Conservation (phyloP, 192 early-diverging fungal species). For the Diversispora eburnea region DNA sequence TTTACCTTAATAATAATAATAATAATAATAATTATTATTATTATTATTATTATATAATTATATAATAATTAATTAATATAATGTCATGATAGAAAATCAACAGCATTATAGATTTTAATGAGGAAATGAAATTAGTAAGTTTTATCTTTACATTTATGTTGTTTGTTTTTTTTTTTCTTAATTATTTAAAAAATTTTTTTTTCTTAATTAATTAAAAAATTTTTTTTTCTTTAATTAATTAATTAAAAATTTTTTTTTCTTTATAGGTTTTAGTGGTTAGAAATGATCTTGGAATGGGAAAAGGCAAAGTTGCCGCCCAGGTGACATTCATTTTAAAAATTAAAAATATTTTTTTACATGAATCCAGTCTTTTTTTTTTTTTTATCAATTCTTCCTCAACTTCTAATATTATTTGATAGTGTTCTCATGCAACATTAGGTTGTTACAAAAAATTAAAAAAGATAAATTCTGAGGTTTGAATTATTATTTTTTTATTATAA, state of each 20-base stretch:
- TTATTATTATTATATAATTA: too few species aligned
- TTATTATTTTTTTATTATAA: conserved; percentile 21
- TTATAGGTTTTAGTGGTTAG: conserved; percentile 74
- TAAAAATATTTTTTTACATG: background rate
- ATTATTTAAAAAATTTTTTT: background rate
- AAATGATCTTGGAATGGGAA: conserved; percentile 88
- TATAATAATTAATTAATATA: too few species aligned
- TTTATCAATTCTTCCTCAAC: background rate
- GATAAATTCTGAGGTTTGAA: conserved; percentile 46
- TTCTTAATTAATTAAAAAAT: background rate
- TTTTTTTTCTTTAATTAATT: background rate
- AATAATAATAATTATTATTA: too few species aligned
- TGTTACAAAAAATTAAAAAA: conserved; percentile 63
- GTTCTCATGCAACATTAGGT: conserved; percentile 87
- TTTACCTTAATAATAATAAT: too few species aligned
- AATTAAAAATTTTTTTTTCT: background rate
- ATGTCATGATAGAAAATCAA: too few species aligned
- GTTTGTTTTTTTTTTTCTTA: too few species aligned
- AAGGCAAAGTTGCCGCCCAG: conserved; percentile 93
- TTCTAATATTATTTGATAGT: conserved; percentile 39
- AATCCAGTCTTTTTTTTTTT: too few species aligned
- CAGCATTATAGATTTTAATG: too few species aligned
- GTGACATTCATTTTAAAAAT: conserved; percentile 17
- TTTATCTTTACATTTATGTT: too few species aligned
- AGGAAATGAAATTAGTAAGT: too few species aligned